Conservation (phyloP, 306 rosid species). For the Geum urbanum region DNA sequence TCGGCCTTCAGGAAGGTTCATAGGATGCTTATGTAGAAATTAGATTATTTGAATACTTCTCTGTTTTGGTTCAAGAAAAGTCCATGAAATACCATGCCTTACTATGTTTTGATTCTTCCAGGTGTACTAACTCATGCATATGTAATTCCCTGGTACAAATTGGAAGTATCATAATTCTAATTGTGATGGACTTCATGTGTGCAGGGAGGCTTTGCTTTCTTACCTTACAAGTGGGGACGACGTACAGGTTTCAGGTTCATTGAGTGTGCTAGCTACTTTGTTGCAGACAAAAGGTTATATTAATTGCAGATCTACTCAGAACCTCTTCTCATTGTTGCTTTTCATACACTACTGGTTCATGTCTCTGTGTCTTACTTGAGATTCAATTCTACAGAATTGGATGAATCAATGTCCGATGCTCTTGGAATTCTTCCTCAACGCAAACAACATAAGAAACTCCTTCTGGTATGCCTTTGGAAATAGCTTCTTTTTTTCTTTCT, state of each 20-base stretch:
- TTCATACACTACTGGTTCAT: constrained; percentile 2
- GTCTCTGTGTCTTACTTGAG: constrained; percentile 27
- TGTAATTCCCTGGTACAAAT: constrained; percentile 1
- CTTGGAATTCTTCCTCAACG: constrained; percentile 97
- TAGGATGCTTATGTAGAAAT: not conserved
- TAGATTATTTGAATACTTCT: not conserved
- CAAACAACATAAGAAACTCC: constrained; percentile 76
- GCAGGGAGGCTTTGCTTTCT: constrained; percentile 73
- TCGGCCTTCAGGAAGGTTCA: not conserved
- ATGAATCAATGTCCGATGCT: constrained; percentile 84
- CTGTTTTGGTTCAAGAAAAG: not conserved
- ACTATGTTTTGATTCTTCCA: not conserved
- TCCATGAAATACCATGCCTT: not conserved
- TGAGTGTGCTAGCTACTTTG: constrained; percentile 66
- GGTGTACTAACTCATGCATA: not conserved
- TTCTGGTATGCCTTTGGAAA: constrained; percentile 52
- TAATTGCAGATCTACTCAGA: constrained; percentile 17
- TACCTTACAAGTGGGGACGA: constrained; percentile 68
- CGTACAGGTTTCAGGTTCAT: constrained; percentile 68
- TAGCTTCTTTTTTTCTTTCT: not conserved
- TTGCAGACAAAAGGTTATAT: constrained; percentile 88
- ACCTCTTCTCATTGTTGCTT: constrained; percentile 17
- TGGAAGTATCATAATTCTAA: not conserved
- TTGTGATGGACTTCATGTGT: constrained; percentile 23
- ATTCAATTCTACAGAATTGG: constrained; percentile 55